Conservation (phyloP, 2,329 filamentous ascomycete species). For the Zymoseptoria brevis region DNA sequence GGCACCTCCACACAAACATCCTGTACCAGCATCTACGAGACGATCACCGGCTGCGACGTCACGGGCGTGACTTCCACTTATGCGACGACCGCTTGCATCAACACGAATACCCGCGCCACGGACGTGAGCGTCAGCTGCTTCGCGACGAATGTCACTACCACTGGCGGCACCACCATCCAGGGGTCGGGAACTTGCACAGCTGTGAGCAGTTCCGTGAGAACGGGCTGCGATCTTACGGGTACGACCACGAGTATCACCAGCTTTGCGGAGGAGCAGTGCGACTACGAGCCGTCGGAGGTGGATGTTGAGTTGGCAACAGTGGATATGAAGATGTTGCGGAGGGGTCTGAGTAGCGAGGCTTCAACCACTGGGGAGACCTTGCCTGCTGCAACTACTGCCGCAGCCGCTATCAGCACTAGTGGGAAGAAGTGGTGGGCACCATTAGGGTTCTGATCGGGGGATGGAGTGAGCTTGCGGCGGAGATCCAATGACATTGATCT, state of each 20-base stretch:
- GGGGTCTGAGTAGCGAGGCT: background rate
- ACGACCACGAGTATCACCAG: slow-evolving; percentile 5
- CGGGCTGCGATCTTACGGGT: slow-evolving; percentile 12
- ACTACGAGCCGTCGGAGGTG: background rate
- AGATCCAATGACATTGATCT: no score
- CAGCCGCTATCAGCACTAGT: background rate
- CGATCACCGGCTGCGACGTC: slow-evolving; percentile 9
- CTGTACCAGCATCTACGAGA: slow-evolving; percentile 3
- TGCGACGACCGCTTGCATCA: slow-evolving; percentile 6
- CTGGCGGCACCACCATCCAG: slow-evolving; percentile 1
- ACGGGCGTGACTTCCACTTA: slow-evolving; percentile 5
- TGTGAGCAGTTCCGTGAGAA: slow-evolving; percentile 2
- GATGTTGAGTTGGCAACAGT: background rate
- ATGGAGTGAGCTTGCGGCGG: background rate
- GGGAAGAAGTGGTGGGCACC: background rate
- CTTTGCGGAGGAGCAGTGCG: background rate
- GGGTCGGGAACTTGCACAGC: slow-evolving; percentile 8
- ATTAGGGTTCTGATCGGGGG: background rate
- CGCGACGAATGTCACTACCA: background rate
- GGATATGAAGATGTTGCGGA: background rate
- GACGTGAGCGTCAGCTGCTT: slow-evolving; percentile 7
- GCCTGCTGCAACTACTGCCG: background rate
- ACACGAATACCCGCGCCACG: slow-evolving; percentile 7
- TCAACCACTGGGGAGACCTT: background rate
- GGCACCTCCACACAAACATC: background rate